Evolutionary conservation across 805 yeast species (phyloP), one percentile per base, ranked within the genome.

Genomic region (Saccharomyces mikatae): DNA sequence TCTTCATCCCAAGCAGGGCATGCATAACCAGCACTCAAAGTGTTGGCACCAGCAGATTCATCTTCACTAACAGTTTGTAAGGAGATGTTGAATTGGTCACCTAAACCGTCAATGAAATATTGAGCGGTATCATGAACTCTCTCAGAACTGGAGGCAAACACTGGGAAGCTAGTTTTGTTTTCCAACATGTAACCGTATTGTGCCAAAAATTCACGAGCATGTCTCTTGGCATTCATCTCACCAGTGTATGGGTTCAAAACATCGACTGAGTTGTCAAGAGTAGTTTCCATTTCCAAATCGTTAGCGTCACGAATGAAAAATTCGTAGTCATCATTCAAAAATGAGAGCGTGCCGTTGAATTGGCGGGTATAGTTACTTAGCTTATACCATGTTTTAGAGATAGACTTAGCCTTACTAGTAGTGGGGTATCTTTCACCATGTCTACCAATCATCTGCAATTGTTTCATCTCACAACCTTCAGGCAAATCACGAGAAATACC

Each of bases 381-480:
- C 46, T 56, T 62, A 48, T 58, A 53, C 57, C 56, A 62, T 6
- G 60, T 54, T 24, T 60, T 59, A 47, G 65, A 65, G 61, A 82
- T 70, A 54, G 73, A 73, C 4, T 65, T 60, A 26, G 65, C 36
- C 6, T 76, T 71, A 17, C 73, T 70, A 2, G 60, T 66, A 2
- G 86, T 78, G 2, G 89, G 89, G 63, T 75, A 86, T 59, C 96
- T 74, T 67, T 87, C 94, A 22, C 92, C 95, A 63, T 89, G 95
- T 63, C 96, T 78, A 60, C 83, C 82, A 51, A 86, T 70, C 24
- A 86, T 70, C 59, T 85, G 89, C 9, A 86, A 88, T 67, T 86
- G 92, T 60, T 80, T 80, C 53, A 83, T 73, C 5, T 68, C 62
- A 67, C 87, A 83, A 8, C 67, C 72, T 13, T 52, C 58, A 28